These are phyloP conservation scores for Mycena rosella DNA, from an alignment of 768 basidiomycete genomes.

Conservation along the genomic window DNA sequence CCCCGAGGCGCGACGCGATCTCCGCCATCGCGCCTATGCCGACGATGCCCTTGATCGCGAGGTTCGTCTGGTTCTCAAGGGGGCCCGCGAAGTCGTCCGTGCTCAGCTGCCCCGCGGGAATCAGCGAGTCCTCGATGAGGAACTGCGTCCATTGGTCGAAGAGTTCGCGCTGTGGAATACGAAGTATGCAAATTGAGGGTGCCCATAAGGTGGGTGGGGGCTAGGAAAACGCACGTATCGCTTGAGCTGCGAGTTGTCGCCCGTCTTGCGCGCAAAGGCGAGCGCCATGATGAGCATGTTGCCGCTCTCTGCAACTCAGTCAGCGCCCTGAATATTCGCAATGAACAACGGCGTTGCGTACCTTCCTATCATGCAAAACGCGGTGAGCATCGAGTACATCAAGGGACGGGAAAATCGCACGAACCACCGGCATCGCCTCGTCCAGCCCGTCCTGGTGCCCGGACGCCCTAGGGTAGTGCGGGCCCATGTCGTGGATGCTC, in stretches of 20 bases:
- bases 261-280: constrained; percentile 67
- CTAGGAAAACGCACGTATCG: constrained; percentile 56
- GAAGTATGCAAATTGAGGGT: too few species aligned
- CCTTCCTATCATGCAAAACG: constrained; percentile 1
- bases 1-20: constrained; percentile 60
- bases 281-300: constrained; percentile 83
- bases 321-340: too few species aligned
- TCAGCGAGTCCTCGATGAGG: constrained; percentile 63
- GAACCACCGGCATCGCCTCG: constrained; percentile 58
- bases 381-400: neutral
- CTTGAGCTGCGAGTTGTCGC: constrained; percentile 63
- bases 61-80: constrained; percentile 73
- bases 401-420: neutral
- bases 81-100: constrained; percentile 67
- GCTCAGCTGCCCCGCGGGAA: constrained; percentile 67
- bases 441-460: constrained; percentile 64
- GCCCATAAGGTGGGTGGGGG: too few species aligned
- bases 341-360: too few species aligned
- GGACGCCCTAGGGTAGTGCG: constrained; percentile 51
- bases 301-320: constrained; percentile 65
- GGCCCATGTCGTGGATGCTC: constrained; percentile 72
- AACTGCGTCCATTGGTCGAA: constrained; percentile 77
- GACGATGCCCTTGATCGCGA: constrained; percentile 79
- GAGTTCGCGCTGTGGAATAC: constrained; percentile 46
- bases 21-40: constrained; percentile 75